Percentiles rank a stretch among this genome's conserved stretches.
These are phyloP conservation scores for Phytophthora citrophthora DNA, from an alignment of 352 stramenopile genomes.

Conservation along the genomic window DNA sequence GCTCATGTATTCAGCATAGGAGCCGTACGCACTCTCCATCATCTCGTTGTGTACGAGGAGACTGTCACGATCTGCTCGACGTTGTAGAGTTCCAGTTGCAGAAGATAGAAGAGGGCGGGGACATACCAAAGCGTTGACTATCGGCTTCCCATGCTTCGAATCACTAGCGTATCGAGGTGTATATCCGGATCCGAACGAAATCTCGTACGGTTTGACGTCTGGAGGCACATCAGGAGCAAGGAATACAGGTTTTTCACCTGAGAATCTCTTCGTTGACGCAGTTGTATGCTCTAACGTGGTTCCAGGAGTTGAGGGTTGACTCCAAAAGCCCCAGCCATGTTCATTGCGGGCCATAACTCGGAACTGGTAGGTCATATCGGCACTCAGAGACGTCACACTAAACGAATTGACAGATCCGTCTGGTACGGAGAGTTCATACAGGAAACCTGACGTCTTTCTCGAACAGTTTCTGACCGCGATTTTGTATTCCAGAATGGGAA, in stretches of 20 bases:
- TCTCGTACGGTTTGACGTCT: constrained; percentile 54
- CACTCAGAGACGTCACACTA: constrained; percentile 67
- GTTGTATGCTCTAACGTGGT: constrained; percentile 42
- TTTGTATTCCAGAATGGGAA: constrained; percentile 57
- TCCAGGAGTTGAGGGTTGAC: constrained; percentile 63
- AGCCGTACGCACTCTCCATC: constrained; percentile 76
- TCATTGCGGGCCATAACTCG: constrained; percentile 72
- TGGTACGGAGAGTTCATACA: constrained; percentile 53
- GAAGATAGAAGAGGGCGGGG: constrained; percentile 36
- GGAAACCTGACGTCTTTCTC: constrained; percentile 58
- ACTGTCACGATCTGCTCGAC: constrained; percentile 52
- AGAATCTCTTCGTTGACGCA: neutral
- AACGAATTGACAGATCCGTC: constrained; percentile 29
- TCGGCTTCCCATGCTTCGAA: constrained; percentile 35
- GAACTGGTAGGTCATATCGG: constrained; percentile 88
- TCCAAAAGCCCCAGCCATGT: constrained; percentile 75
- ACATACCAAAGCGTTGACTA: constrained; percentile 49
- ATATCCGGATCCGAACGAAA: constrained; percentile 63
- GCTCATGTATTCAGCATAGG: constrained; percentile 54
- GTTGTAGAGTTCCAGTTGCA: constrained; percentile 31
- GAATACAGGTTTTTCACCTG: constrained; percentile 31
- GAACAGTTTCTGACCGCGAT: constrained; percentile 66
- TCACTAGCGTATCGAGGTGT: constrained; percentile 63
- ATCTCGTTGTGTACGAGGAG: constrained; percentile 66
- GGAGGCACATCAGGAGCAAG: constrained; percentile 44